A percentile compares a stretch with the other conserved stretches of the same genome.
Evolutionary conservation across 164 flowering plant genomes (phyloP).

Genomic region (Chimonanthus praecox): DNA sequence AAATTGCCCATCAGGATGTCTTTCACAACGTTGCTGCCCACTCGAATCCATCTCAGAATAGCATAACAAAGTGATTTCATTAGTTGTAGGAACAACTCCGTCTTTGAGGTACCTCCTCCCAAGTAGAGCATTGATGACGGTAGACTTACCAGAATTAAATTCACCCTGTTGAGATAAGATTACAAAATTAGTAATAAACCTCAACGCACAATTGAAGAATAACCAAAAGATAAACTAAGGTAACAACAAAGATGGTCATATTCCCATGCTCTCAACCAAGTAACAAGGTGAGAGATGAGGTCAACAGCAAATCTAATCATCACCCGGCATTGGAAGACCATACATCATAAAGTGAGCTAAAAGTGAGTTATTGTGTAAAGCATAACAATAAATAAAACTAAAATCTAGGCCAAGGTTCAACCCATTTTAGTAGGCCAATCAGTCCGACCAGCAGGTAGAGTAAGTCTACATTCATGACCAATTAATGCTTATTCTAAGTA

Average conservation of each 20-base stretch:
- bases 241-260: too few species aligned
- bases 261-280: background rate
- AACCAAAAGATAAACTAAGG: background rate
- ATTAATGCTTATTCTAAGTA: too few species aligned
- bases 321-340: background rate
- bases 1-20: slow-evolving; percentile 90
- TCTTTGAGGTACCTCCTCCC: slow-evolving; percentile 79
- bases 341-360: background rate
- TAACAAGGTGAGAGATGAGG: background rate
- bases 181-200: background rate
- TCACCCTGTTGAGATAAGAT: slow-evolving; percentile 56
- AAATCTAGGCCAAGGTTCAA: too few species aligned
- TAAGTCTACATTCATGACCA: too few species aligned
- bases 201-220: background rate
- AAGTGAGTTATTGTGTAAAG: too few species aligned
- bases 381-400: too few species aligned
- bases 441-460: too few species aligned
- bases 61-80: slow-evolving; percentile 86
- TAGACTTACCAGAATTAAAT: slow-evolving; percentile 94
- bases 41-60: slow-evolving; percentile 51
- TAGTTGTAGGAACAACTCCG: slow-evolving; percentile 98
- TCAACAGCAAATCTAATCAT: background rate
- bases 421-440: too few species aligned
- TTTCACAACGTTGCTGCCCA: slow-evolving; percentile 66
- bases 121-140: slow-evolving; percentile 91